A percentile compares a stretch with the other conserved stretches of the same genome.
Conservation (phyloP, 192 early-diverging fungal genomes). For the Helicostylum pulchrum region DNA sequence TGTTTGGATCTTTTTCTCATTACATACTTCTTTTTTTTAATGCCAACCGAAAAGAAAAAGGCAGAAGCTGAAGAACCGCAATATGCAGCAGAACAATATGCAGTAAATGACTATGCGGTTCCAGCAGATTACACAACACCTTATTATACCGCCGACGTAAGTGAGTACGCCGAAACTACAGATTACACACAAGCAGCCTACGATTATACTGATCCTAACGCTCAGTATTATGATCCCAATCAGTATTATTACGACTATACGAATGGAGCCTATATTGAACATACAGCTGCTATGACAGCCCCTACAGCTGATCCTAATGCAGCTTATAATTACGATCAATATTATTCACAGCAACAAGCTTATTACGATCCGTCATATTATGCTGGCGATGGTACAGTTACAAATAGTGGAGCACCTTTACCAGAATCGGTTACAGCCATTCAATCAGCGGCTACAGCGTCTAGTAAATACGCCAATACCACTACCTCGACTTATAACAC, state of each 20-base stretch:
- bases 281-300: not conserved
- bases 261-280: not conserved
- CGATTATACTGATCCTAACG: constrained; percentile 13
- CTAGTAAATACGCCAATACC: not conserved
- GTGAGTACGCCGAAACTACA: not conserved
- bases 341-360: constrained; percentile 9
- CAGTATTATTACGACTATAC: constrained; percentile 14
- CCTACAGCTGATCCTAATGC: not conserved
- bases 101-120: too few species aligned
- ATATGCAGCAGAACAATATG: too few species aligned
- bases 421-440: constrained; percentile 9
- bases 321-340: constrained; percentile 6
- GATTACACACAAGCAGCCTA: constrained; percentile 9
- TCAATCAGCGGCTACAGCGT: not conserved
- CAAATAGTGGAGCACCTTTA: not conserved
- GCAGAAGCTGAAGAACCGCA: too few species aligned
- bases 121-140: constrained; percentile 2
- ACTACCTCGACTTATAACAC: not conserved
- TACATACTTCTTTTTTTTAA: too few species aligned
- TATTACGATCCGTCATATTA: constrained; percentile 4
- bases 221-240: constrained; percentile 16
- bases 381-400: not conserved
- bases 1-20: too few species aligned
- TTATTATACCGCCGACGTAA: not conserved
- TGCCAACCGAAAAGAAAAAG: too few species aligned